Evolutionary conservation across 306 rosid species (phyloP).

Genomic region (Canavalia gladiata): DNA sequence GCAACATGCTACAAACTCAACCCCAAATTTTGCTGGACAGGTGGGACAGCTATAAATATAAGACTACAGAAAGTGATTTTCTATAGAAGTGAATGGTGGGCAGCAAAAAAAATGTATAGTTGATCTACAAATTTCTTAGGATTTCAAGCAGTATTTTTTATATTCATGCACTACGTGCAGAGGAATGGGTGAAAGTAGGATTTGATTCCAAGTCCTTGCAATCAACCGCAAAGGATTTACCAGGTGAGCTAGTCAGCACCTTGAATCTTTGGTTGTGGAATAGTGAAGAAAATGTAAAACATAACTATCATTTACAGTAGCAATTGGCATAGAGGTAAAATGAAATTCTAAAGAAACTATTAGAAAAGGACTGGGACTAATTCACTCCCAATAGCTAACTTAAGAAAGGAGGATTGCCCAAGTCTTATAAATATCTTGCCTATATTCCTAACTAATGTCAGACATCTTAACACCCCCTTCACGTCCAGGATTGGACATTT

Average conservation of each 20-base stretch:
- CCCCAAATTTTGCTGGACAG: too few species aligned
- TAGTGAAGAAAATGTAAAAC: background rate
- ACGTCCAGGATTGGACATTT: too few species aligned
- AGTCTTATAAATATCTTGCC: too few species aligned
- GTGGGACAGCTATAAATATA: too few species aligned
- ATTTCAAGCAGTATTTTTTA: background rate
- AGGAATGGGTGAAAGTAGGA: background rate
- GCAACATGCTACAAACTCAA: too few species aligned
- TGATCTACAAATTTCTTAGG: background rate
- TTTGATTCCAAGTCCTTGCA: background rate
- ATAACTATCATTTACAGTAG: background rate
- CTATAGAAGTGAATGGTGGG: background rate
- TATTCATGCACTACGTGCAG: background rate
- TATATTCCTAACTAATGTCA: too few species aligned
- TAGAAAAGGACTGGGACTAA: too few species aligned
- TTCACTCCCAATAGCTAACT: too few species aligned
- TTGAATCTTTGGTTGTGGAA: background rate
- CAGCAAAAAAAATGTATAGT: background rate
- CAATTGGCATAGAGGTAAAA: background rate
- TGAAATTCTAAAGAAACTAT: background rate
- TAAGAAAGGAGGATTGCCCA: too few species aligned
- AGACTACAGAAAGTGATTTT: too few species aligned
- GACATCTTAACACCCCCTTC: too few species aligned
- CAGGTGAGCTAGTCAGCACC: background rate
- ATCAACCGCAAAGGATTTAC: background rate